Base-by-base conservation (phyloP, 257 asterid species). In the Solanum piurae region DNA sequence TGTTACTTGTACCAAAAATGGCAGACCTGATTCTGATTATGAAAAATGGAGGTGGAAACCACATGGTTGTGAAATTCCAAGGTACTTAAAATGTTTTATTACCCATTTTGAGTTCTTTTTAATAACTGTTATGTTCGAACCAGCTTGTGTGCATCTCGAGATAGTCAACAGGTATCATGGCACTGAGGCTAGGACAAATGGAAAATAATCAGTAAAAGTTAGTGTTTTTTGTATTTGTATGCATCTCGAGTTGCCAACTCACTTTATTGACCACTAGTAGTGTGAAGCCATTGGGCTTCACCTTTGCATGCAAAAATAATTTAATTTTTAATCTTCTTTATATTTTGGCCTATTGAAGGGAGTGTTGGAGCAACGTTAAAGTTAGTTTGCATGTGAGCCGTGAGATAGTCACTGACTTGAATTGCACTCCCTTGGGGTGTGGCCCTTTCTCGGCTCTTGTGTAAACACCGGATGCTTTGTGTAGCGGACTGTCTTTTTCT, bases 31-130 rank as follows among this genome's bases (percentile, higher is more conserved):
- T 90, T 93, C 99, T 52, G 98, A 91, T 89, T 96, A 96, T 87
- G 96, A 96, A 85, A 95, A 94, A 60, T 93, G 96, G 98, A 93
- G 89, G 86, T 96, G 99, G 99, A 92, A 94, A 84, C 98, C 99
- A 1, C 71, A 92, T 62, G 94, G 86, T 86, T 96, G 98, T 86
- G 88, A 94, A 3, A 91, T 96, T 89, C 98, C 98, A 25, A 96
- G 98, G 99, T 95, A 91, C 27, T 27, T 23, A 4, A 64, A 21
- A 21, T 1, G 60, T 20, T 2, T 52, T 52, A 4, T 55, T 55
- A 7, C 25, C 2, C 1, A 55, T 55, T 20, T 55, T 20, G 11
- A 55, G 12, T 55, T 20, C 11, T 55, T 55, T 55, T 55, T 55
- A 20, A 3, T 55, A 55, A 20, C 12, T 20, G 66, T 55, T 11